Conservation (phyloP, 768 basidiomycete genomes). For the Baorangia bicolor region DNA sequence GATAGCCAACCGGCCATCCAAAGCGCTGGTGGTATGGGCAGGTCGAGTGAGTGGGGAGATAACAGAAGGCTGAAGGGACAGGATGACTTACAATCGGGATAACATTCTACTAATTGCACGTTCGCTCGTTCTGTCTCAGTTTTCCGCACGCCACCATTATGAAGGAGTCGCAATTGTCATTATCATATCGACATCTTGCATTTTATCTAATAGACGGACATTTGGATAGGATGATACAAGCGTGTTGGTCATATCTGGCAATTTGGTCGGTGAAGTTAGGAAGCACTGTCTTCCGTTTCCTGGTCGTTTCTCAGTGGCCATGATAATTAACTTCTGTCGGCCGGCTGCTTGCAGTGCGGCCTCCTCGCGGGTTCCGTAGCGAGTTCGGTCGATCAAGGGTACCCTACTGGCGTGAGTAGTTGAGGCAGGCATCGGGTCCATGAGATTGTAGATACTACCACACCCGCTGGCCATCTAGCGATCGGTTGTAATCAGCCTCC, state of each 20-base stretch:
- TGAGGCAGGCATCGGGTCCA: too few relatives aligned
- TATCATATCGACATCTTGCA: constrained; percentile 22
- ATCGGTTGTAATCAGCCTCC: constrained; percentile 19
- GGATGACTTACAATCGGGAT: constrained; percentile 25
- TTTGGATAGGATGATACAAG: constrained; percentile 31
- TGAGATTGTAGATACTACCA: neutral
- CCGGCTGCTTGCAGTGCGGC: constrained; percentile 32
- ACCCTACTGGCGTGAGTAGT: neutral
- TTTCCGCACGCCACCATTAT: constrained; percentile 10
- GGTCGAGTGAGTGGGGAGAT: constrained; percentile 17
- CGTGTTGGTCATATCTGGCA: constrained; percentile 28
- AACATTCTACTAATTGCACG: constrained; percentile 10
- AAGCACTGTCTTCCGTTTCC: constrained; percentile 13
- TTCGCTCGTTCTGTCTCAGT: constrained; percentile 10
- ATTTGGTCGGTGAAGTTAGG: constrained; percentile 16
- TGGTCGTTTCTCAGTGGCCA: constrained; percentile 10
- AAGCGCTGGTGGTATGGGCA: constrained; percentile 6
- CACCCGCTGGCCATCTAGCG: constrained; percentile 2
- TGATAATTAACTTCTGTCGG: constrained; percentile 25
- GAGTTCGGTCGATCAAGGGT: constrained; percentile 15
- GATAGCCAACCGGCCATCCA: constrained; percentile 9
- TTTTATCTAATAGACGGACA: constrained; percentile 39
- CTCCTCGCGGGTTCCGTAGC: constrained; percentile 23
- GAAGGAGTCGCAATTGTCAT: constrained; percentile 26
- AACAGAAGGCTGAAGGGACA: constrained; percentile 15